These are phyloP conservation scores for Periconia macrospinosa DNA, from an alignment of 2,329 filamentous ascomycete genomes.

Conservation along the genomic window DNA sequence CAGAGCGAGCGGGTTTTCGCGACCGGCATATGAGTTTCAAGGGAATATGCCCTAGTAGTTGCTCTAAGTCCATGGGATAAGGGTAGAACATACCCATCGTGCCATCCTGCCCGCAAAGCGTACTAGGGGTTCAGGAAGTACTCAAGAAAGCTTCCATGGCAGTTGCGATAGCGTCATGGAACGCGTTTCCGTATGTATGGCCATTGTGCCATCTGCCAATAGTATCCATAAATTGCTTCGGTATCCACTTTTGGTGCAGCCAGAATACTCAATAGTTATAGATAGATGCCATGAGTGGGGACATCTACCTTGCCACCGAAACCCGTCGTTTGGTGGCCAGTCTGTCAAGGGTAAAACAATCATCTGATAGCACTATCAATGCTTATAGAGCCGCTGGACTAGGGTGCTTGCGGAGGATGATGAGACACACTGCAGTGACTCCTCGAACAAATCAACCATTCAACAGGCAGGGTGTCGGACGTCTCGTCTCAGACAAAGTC, in stretches of 20 bases:
- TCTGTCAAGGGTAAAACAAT: conserved; percentile 22
- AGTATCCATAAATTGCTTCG: conserved; percentile 6
- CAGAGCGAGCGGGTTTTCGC: not conserved
- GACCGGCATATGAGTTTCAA: not conserved
- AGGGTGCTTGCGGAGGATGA: conserved; percentile 7
- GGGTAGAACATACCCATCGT: too few relatives aligned
- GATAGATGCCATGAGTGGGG: conserved; percentile 11
- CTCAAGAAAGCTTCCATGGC: not conserved
- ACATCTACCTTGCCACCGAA: conserved; percentile 19
- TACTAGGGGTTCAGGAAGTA: too few relatives aligned
- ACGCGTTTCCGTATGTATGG: not conserved
- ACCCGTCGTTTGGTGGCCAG: conserved; percentile 22
- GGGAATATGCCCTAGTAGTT: not conserved
- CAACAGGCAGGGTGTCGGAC: too few relatives aligned
- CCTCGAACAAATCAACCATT: not conserved
- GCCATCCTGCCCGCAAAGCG: too few relatives aligned
- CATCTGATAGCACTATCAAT: conserved; percentile 32
- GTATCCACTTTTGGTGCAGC: conserved; percentile 15
- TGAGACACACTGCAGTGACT: not conserved
- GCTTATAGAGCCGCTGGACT: conserved; percentile 23
- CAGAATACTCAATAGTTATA: conserved; percentile 20
- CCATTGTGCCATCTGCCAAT: conserved; percentile 1
- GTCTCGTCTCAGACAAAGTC: not conserved
- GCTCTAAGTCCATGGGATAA: too few relatives aligned
- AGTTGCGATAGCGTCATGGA: not conserved